Percentiles rank a stretch among this genome's conserved stretches.
Evolutionary conservation across 805 yeast genomes (phyloP).

Genomic region (Candida montana): DNA sequence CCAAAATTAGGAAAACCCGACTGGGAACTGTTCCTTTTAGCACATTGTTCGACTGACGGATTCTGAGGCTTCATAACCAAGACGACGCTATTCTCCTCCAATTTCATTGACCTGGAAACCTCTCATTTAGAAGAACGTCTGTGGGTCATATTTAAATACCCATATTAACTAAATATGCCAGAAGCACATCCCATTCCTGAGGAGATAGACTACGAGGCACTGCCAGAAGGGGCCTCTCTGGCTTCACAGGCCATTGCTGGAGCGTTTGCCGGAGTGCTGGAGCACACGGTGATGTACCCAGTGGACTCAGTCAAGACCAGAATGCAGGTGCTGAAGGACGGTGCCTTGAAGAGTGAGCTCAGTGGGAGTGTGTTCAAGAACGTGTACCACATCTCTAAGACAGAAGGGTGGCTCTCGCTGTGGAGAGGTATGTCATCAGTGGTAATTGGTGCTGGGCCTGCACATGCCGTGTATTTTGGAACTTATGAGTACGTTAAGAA

Average conservation of each 20-base stretch:
- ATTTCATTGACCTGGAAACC: too few relatives aligned
- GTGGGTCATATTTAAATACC: too few relatives aligned
- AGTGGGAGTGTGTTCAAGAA: slow-evolving; percentile 39
- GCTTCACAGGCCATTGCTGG: slow-evolving; percentile 84
- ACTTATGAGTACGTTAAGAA: slow-evolving; percentile 73
- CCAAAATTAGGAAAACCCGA: too few relatives aligned
- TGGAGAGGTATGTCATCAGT: slow-evolving; percentile 96
- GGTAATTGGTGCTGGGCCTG: slow-evolving; percentile 95
- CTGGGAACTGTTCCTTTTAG: too few relatives aligned
- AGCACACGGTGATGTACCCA: slow-evolving; percentile 95
- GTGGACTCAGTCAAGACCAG: slow-evolving; percentile 92
- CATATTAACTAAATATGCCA: too few relatives aligned
- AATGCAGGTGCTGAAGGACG: slow-evolving; percentile 53
- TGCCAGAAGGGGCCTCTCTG: slow-evolving; percentile 82
- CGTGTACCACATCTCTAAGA: slow-evolving; percentile 64
- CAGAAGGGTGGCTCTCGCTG: slow-evolving; percentile 81
- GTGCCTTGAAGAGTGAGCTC: neutral
- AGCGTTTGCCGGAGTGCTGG: slow-evolving; percentile 97
- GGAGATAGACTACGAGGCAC: slow-evolving; percentile 83
- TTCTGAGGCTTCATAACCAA: too few relatives aligned
- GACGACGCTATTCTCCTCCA: too few relatives aligned
- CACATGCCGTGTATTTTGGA: slow-evolving; percentile 95
- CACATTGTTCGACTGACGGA: too few relatives aligned
- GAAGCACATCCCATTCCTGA: slow-evolving; percentile 17
- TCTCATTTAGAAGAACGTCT: too few relatives aligned